phyloP scores from a whole-genome alignment of 2,329 filamentous ascomycete species.

The Westerdykella ornata region DNA sequence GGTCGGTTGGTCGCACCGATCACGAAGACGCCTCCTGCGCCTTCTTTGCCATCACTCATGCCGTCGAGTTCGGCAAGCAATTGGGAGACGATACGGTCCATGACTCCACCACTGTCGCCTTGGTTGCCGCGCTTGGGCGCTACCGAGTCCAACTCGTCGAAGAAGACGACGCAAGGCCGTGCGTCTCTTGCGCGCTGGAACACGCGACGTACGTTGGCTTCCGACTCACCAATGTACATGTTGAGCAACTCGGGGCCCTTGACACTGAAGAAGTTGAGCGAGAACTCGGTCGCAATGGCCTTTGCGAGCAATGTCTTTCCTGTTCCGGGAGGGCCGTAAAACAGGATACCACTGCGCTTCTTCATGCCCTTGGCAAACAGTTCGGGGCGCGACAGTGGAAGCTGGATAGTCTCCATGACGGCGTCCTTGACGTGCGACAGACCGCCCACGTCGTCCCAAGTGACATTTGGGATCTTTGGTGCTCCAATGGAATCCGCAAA shows the following conservation, averaged over 20 bases:
- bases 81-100: constrained; percentile 96
- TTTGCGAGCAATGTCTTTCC: constrained; percentile 91
- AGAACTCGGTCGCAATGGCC: constrained; percentile 89
- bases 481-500: constrained; percentile 96
- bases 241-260: constrained; percentile 88
- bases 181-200: constrained; percentile 84
- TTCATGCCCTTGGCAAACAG: constrained; percentile 97
- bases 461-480: constrained; percentile 94
- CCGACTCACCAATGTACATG: constrained; percentile 94
- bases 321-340: constrained; percentile 85
- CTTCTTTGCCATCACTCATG: constrained; percentile 87
- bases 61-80: constrained; percentile 91
- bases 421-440: constrained; percentile 91
- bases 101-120: constrained; percentile 92
- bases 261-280: constrained; percentile 88
- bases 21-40: constrained; percentile 79
- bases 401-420: constrained; percentile 92
- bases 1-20: constrained; percentile 95
- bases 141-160: constrained; percentile 87
- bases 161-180: constrained; percentile 83
- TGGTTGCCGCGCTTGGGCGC: constrained; percentile 96
- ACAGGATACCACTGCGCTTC: constrained; percentile 88
- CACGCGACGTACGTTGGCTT: constrained; percentile 82
- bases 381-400: constrained; percentile 84
- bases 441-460: constrained; percentile 93